These are phyloP conservation scores for Lasiodiplodia hormozganensis DNA, from an alignment of 2,329 filamentous ascomycete genomes.

Conservation along the genomic window DNA sequence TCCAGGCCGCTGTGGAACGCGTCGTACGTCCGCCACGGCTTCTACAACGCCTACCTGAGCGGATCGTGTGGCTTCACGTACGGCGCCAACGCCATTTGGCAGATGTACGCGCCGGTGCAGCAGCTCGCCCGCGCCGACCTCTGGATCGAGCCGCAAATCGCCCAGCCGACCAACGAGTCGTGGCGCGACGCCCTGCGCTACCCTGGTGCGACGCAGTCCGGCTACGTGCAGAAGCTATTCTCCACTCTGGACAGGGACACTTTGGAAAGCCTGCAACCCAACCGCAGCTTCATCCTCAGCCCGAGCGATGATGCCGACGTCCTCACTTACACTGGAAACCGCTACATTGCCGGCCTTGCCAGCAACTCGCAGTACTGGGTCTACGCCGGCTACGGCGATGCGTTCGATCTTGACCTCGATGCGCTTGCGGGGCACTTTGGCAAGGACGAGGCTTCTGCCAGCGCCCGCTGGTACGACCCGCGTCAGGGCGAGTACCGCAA, in stretches of 20 bases:
- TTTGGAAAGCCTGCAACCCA: background rate
- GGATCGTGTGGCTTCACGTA: constrained; percentile 17
- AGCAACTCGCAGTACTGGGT: background rate
- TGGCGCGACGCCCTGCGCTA: constrained; percentile 11
- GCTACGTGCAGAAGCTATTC: constrained; percentile 6
- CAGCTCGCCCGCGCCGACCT: background rate
- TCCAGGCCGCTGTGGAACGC: constrained; percentile 19
- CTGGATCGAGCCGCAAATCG: background rate
- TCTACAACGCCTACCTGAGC: constrained; percentile 8
- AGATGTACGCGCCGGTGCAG: constrained; percentile 2
- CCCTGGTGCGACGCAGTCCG: constrained; percentile 2
- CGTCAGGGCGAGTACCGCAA: background rate
- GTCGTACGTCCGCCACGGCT: constrained; percentile 9
- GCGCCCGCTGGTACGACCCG: constrained; percentile 3
- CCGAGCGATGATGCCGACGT: background rate
- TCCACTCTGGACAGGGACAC: background rate
- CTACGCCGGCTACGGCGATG: constrained; percentile 12
- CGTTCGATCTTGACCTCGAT: constrained; percentile 8
- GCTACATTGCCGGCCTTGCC: background rate
- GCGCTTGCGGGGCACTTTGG: background rate
- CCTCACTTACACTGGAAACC: background rate
- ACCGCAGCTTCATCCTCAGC: background rate
- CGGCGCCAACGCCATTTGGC: constrained; percentile 1
- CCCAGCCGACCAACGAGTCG: background rate
- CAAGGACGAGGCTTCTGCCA: background rate